Evolutionary conservation across 148 eudicot genomes (phyloP).

Genomic region (Polygonum aviculare): DNA sequence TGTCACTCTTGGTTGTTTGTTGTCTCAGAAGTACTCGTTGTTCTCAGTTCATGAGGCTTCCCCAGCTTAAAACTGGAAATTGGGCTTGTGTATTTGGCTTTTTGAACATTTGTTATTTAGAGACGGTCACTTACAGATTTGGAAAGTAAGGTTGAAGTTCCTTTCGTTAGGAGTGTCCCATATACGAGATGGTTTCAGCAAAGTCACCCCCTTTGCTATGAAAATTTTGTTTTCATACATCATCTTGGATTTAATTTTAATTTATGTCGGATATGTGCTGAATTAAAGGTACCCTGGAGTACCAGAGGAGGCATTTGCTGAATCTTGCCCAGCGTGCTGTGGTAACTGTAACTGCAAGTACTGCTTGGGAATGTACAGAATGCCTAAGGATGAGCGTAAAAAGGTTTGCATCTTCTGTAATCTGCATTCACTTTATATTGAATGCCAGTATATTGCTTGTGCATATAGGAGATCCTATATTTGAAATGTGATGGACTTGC

Average conservation of each 20-base stretch:
- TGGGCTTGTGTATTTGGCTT: not conserved
- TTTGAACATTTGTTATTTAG: not conserved
- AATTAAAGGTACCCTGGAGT: slow-evolving; percentile 38
- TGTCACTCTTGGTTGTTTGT: not conserved
- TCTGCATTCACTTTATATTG: not conserved
- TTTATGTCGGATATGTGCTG: not conserved
- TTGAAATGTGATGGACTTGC: not conserved
- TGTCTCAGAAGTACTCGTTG: not conserved
- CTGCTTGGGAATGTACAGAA: slow-evolving; percentile 31
- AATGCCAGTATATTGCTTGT: not conserved
- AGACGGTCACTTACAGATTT: not conserved
- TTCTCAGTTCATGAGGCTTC: not conserved
- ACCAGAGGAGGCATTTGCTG: slow-evolving; percentile 30
- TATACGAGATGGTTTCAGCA: not conserved
- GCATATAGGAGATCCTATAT: not conserved
- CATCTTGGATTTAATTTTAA: not conserved
- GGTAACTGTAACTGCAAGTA: slow-evolving; percentile 44
- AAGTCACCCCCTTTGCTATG: too few relatives aligned
- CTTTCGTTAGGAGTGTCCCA: not conserved
- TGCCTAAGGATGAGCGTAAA: not conserved
- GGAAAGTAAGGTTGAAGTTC: too few relatives aligned
- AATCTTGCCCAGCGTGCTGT: slow-evolving; percentile 44
- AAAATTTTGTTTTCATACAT: not conserved
- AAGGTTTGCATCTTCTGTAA: not conserved
- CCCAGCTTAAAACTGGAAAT: not conserved